phyloP scores from a whole-genome alignment of 169 alveolate species.

The Theileria annulata region DNA sequence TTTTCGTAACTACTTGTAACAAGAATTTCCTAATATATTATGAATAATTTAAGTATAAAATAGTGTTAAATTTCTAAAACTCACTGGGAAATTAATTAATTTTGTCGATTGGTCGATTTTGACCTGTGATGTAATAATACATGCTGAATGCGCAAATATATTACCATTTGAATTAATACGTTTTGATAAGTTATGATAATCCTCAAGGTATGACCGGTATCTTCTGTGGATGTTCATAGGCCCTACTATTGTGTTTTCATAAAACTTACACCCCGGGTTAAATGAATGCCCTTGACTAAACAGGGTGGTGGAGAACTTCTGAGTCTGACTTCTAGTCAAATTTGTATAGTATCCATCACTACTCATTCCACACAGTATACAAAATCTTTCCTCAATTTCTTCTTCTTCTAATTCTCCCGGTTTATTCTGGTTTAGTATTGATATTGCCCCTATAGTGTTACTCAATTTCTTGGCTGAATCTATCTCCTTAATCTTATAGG shows the following conservation, averaged over 20 bases:
- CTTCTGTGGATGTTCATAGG: conserved; percentile 25
- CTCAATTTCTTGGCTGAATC: conserved; percentile 11
- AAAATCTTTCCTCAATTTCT: background rate
- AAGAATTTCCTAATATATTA: conserved; percentile 16
- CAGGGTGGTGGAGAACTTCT: conserved; percentile 11
- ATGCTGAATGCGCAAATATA: conserved; percentile 36
- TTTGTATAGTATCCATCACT: background rate
- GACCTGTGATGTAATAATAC: conserved; percentile 28
- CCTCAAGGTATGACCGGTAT: conserved; percentile 14
- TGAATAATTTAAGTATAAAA: background rate
- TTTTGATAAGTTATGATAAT: conserved; percentile 17
- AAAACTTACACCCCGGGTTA: conserved; percentile 27
- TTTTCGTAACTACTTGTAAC: conserved; percentile 16
- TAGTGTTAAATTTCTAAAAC: background rate
- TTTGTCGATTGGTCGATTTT: conserved; percentile 14
- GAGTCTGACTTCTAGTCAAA: conserved; percentile 20
- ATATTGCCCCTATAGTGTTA: conserved; percentile 10
- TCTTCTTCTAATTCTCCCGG: background rate
- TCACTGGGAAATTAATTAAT: conserved; percentile 25
- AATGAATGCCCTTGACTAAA: background rate
- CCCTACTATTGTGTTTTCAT: conserved; percentile 31
- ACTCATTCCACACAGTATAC: conserved; percentile 24
- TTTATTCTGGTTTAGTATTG: background rate
- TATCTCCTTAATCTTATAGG: background rate
- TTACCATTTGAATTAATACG: conserved; percentile 22